These are phyloP conservation scores for Zarea fungicola DNA, from an alignment of 2,329 filamentous ascomycete genomes.

Conservation along the genomic window DNA sequence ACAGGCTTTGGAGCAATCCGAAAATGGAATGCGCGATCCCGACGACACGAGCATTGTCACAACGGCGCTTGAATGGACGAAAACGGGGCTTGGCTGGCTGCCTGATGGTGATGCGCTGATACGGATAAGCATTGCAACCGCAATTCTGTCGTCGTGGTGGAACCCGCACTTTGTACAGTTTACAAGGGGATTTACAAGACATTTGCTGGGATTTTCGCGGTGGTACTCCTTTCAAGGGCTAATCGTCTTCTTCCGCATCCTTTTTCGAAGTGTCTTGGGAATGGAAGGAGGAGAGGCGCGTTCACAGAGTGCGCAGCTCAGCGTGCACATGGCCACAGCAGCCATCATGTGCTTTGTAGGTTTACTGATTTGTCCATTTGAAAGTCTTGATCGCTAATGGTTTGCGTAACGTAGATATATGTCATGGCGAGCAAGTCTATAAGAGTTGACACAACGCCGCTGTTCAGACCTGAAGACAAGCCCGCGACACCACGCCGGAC, in stretches of 20 bases:
- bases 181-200: constrained; percentile 53
- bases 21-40: constrained; percentile 29
- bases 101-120: constrained; percentile 38
- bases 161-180: constrained; percentile 61
- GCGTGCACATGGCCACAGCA: constrained; percentile 51
- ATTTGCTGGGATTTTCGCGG: constrained; percentile 54
- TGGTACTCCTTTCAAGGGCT: constrained; percentile 64
- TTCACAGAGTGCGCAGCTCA: constrained; percentile 37
- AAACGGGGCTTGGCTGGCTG: constrained; percentile 24
- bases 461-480: constrained; percentile 36
- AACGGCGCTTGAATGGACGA: constrained; percentile 15
- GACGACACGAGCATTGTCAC: constrained; percentile 23
- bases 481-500: constrained; percentile 23
- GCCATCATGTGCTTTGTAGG: constrained; percentile 50
- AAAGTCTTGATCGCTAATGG: constrained; percentile 1
- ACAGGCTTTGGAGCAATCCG: constrained; percentile 21
- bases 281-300: constrained; percentile 34
- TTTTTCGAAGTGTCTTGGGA: constrained; percentile 40
- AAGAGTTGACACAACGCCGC: constrained; percentile 51
- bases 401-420: constrained; percentile 42
- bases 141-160: constrained; percentile 57
- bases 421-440: constrained; percentile 40
- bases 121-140: constrained; percentile 43
- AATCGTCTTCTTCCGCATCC: constrained; percentile 49
- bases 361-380: neutral